Percentiles rank a stretch among this genome's conserved stretches.
phyloP scores from a whole-genome alignment of 2,329 filamentous ascomycete species.

The Lecanoromycetidae sp. region DNA sequence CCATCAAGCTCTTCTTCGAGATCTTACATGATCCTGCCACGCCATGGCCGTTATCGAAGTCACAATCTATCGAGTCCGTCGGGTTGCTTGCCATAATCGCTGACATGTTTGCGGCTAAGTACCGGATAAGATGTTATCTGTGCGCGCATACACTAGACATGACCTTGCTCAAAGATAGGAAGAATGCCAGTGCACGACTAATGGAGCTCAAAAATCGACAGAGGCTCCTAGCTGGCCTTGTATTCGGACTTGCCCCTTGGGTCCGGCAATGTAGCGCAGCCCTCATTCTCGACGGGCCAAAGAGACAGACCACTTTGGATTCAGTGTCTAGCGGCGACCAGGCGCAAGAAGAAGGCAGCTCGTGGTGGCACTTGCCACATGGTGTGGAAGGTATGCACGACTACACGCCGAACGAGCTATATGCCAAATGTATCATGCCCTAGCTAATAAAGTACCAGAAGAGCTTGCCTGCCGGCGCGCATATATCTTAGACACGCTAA shows the following conservation, averaged over 20 bases:
- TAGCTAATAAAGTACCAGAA: too few relatives aligned
- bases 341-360: slow-evolving; percentile 13
- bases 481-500: slow-evolving; percentile 31
- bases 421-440: too few relatives aligned
- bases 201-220: slow-evolving; percentile 22
- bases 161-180: slow-evolving; percentile 1
- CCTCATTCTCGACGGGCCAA: slow-evolving; percentile 29
- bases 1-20: slow-evolving; percentile 8
- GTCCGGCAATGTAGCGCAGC: slow-evolving; percentile 26
- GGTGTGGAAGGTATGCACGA: slow-evolving; percentile 29
- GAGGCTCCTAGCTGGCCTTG: slow-evolving; percentile 27
- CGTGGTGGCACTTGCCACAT: slow-evolving; percentile 29
- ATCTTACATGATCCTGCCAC: slow-evolving; percentile 11
- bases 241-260: slow-evolving; percentile 22
- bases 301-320: slow-evolving; percentile 22
- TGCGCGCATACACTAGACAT: background rate
- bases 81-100: slow-evolving; percentile 12
- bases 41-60: slow-evolving; percentile 3
- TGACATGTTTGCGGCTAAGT: slow-evolving; percentile 9
- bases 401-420: too few relatives aligned
- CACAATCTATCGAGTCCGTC: slow-evolving; percentile 6
- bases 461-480: slow-evolving; percentile 33
- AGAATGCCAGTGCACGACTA: background rate
- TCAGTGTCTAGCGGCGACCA: slow-evolving; percentile 21
- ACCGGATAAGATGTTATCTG: slow-evolving; percentile 5